These are phyloP conservation scores for Pythium monospermum DNA, from an alignment of 352 stramenopile genomes.

Conservation along the genomic window DNA sequence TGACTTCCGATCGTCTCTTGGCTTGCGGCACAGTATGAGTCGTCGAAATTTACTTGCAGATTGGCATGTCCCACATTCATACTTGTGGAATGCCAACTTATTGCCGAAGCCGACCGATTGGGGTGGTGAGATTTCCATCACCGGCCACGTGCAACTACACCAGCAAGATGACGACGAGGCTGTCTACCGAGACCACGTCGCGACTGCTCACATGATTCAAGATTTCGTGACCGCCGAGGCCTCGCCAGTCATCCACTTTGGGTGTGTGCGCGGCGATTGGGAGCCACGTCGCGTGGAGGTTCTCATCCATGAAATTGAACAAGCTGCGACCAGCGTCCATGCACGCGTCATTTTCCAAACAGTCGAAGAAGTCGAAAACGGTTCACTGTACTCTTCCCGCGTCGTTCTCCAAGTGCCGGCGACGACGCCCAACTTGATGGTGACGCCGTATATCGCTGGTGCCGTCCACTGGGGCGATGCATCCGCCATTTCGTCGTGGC, in stretches of 20 bases:
- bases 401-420: constrained; percentile 46
- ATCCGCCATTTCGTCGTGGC: constrained; percentile 45
- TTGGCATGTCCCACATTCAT: constrained; percentile 66
- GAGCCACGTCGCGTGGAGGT: constrained; percentile 31
- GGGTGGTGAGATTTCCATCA: constrained; percentile 45
- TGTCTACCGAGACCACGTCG: constrained; percentile 6
- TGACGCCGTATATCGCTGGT: constrained; percentile 33
- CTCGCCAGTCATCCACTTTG: constrained; percentile 43
- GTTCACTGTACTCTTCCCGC: constrained; percentile 25
- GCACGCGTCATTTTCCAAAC: constrained; percentile 63
- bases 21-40: constrained; percentile 36
- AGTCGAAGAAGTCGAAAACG: constrained; percentile 28
- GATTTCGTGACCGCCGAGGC: constrained; percentile 26
- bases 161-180: constrained; percentile 13
- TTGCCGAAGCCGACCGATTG: constrained; percentile 62
- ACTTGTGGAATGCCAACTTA: constrained; percentile 58
- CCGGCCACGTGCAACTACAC: constrained; percentile 40
- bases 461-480: constrained; percentile 54
- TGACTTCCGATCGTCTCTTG: constrained; percentile 49
- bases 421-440: constrained; percentile 29
- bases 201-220: constrained; percentile 8
- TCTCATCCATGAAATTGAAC: constrained; percentile 37
- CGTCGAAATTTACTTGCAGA: constrained; percentile 32
- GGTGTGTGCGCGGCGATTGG: constrained; percentile 45
- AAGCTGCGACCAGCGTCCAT: constrained; percentile 28